Evolutionary conservation across 305 asterid genomes (phyloP), one percentile per base, ranked within the genome.

Genomic region (Lippia alba): DNA sequence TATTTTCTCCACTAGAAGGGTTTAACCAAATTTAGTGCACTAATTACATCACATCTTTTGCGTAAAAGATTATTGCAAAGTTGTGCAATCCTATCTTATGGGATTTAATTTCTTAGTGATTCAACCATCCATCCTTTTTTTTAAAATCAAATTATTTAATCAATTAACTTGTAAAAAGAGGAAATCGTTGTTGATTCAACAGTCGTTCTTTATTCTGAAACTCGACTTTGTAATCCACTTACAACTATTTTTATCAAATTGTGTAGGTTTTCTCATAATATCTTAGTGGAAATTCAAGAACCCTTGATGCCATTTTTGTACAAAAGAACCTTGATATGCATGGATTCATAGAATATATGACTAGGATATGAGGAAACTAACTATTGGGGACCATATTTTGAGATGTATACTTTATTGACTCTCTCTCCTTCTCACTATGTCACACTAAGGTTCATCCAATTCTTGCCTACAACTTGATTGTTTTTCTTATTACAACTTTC

Each of bases 381-480:
- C 9, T 36, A 19, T 33, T 71, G 74, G 82, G 94, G 88, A 81
- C 90, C 91, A 79, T 75, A 48, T 68, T 11, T 40, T 39, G 56
- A 75, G 75, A 71, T 55, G 4, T 39, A 68, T 69, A 76, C 78
- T 82, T 82, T 74, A 80, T 80, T 76, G 86, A 77, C 88, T 70
- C 67, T 60, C 67, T 60, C 82, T 81, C 89, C 76, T 65, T 69
- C 45, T 72, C 76, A 73, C 70, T 70, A 82, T 80, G 89, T 86
- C 86, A 81, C 49, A 49, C 24, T 55, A 72, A 70, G 85, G 74
- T 83, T 87, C 91, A 84, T 84, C 76, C 82, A 80, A 82, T 79
- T 75, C 88, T 79, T 70, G 81, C 95, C 92, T 77, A 71, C 61
- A 66, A 36, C 70, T 44, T 62, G 5, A 36, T 76, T 53, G 19